These are phyloP conservation scores for Backusella circina DNA, from an alignment of 192 early-diverging fungal genomes.

Conservation along the genomic window DNA sequence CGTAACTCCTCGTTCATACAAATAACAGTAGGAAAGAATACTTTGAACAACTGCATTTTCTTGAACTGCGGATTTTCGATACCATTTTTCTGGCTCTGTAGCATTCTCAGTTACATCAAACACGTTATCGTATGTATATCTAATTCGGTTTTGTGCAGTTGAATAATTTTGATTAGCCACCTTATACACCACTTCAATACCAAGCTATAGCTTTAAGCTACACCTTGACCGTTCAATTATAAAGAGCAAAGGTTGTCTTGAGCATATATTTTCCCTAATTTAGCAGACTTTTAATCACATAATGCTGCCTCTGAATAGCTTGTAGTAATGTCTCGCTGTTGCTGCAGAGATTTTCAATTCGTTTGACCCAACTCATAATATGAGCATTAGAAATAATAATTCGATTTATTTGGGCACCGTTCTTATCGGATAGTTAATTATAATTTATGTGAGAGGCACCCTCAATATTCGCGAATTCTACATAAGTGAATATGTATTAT, in stretches of 20 bases:
- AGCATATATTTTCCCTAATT: conserved; percentile 51
- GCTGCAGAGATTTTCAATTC: too few relatives aligned
- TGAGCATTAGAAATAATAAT: too few relatives aligned
- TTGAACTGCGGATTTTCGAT: conserved; percentile 15
- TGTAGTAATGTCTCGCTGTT: too few relatives aligned
- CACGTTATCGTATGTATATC: conserved; percentile 71
- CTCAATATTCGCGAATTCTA: too few relatives aligned
- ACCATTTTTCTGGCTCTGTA: conserved; percentile 33
- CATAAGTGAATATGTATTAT: too few relatives aligned
- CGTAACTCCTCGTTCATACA: background rate
- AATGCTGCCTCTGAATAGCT: conserved; percentile 42
- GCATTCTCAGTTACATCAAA: conserved; percentile 40
- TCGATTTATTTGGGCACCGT: too few relatives aligned
- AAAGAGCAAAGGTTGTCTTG: conserved; percentile 23
- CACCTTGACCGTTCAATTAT: background rate
- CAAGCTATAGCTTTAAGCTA: conserved; percentile 39
- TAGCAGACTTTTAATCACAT: conserved; percentile 47
- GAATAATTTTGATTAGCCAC: conserved; percentile 70
- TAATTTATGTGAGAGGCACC: too few relatives aligned
- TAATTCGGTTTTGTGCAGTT: conserved; percentile 80
- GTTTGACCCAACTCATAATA: too few relatives aligned
- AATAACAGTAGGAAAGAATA: conserved; percentile 14
- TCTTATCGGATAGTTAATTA: too few relatives aligned
- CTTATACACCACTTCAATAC: conserved; percentile 62
- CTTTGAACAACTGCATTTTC: conserved; percentile 53